phyloP scores from a whole-genome alignment of 306 rosid genomes.

The Trifolium pratense region DNA sequence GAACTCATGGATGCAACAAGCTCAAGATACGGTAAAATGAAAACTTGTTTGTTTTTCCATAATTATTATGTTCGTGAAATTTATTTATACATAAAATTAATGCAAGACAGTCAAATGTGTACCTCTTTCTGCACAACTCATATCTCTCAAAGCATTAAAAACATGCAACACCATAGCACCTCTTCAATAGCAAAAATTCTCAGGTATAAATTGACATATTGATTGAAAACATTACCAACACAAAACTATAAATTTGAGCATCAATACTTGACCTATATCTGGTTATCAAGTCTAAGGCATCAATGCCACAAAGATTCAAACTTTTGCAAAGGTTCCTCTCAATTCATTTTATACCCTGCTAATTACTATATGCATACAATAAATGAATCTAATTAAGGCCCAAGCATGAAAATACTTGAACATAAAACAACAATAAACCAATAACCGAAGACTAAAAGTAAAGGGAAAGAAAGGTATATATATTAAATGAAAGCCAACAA shows the following conservation, averaged over 20 bases:
- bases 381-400: too few relatives aligned
- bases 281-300: neutral
- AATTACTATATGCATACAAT: neutral
- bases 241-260: neutral
- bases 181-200: neutral
- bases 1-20: neutral
- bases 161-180: neutral
- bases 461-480: neutral
- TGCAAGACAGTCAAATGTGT: neutral
- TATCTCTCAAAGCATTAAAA: neutral
- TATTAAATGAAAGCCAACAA: neutral
- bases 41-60: neutral
- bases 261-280: neutral
- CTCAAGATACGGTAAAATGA: neutral
- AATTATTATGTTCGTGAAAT: neutral
- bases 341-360: neutral
- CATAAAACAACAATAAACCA: neutral
- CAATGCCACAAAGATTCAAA: neutral
- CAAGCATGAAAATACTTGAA: neutral
- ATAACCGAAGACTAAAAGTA: neutral
- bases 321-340: neutral
- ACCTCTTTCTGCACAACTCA: neutral
- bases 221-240: neutral
- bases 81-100: neutral
- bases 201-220: constrained; percentile 4